Conservation (phyloP, 2,329 filamentous ascomycete species). For the Cytospora mali region DNA sequence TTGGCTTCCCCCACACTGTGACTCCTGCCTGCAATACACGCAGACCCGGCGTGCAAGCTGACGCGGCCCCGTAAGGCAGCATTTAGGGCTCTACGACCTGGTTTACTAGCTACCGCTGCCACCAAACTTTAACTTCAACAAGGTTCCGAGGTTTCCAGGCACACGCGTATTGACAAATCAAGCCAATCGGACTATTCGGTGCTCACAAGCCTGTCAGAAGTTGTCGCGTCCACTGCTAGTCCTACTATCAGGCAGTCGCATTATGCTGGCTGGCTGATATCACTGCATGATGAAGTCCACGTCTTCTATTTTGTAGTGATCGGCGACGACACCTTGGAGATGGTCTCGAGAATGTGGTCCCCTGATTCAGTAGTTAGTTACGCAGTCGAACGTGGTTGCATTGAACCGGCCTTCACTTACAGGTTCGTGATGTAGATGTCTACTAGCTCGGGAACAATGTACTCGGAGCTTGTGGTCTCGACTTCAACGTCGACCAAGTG, state of each 20-base stretch:
- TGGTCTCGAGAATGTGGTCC: slow-evolving; percentile 39
- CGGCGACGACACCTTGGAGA: slow-evolving; percentile 35
- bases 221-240: slow-evolving; percentile 8
- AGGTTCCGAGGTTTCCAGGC: slow-evolving; percentile 4
- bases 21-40: slow-evolving; percentile 18
- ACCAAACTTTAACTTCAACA: neutral
- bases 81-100: slow-evolving; percentile 6
- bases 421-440: slow-evolving; percentile 86
- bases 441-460: slow-evolving; percentile 74
- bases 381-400: neutral
- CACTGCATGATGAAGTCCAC: slow-evolving; percentile 59
- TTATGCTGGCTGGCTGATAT: slow-evolving; percentile 32
- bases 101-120: neutral
- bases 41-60: slow-evolving; percentile 25
- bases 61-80: slow-evolving; percentile 30
- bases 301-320: slow-evolving; percentile 55
- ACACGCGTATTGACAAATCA: slow-evolving; percentile 11
- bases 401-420: slow-evolving; percentile 48
- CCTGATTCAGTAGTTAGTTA: slow-evolving; percentile 26
- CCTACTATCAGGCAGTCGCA: neutral
- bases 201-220: neutral
- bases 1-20: slow-evolving; percentile 16
- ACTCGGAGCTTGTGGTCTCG: slow-evolving; percentile 79
- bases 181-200: slow-evolving; percentile 5
- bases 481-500: slow-evolving; percentile 78